Conservation (phyloP, 805 yeast species). For the Wickerhamiella vanderwaltii region DNA sequence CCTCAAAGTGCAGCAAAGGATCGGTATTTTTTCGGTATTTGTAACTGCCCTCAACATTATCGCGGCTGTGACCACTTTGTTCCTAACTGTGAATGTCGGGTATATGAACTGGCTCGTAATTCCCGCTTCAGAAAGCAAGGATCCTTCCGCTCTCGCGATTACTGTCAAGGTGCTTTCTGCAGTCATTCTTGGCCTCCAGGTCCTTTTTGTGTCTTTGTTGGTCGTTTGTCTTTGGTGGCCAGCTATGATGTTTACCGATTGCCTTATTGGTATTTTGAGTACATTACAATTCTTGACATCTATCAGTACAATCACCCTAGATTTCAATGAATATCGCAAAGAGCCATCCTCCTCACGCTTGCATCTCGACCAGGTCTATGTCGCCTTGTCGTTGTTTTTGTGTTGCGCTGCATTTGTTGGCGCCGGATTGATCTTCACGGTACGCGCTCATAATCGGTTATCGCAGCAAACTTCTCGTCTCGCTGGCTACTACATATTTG, state of each 20-base stretch:
- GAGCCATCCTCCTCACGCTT: not conserved
- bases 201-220: slow-evolving; percentile 7
- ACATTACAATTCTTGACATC: slow-evolving; percentile 18
- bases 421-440: slow-evolving; percentile 17
- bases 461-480: slow-evolving; percentile 15
- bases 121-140: not conserved
- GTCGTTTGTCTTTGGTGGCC: slow-evolving; percentile 15
- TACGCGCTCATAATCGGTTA: slow-evolving; percentile 21
- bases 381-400: slow-evolving; percentile 19
- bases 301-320: slow-evolving; percentile 19
- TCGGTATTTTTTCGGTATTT: not conserved
- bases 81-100: not conserved
- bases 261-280: slow-evolving; percentile 16
- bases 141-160: not conserved
- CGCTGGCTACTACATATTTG: slow-evolving; percentile 14
- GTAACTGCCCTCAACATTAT: not conserved
- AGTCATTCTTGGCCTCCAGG: not conserved
- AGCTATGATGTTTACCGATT: slow-evolving; percentile 20
- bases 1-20: too few relatives aligned
- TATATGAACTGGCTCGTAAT: slow-evolving; percentile 2
- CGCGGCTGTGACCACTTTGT: not conserved
- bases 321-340: slow-evolving; percentile 11
- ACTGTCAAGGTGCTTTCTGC: not conserved
- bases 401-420: slow-evolving; percentile 23
- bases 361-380: slow-evolving; percentile 16